A percentile compares a stretch with the other conserved stretches of the same genome.
Evolutionary conservation across 257 asterid species (phyloP).

Genomic region (Jacaranda copaia): DNA sequence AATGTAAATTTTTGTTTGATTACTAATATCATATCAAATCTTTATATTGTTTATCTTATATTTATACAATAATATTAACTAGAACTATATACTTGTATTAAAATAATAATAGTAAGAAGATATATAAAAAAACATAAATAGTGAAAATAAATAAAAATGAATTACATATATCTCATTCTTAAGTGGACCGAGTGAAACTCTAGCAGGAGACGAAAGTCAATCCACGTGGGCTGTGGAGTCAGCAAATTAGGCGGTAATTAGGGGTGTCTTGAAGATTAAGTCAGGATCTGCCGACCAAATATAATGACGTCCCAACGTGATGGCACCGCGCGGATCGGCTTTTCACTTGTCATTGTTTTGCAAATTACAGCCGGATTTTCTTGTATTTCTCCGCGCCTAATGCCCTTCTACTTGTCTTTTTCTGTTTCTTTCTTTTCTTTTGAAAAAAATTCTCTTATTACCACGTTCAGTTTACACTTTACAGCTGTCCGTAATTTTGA

Average conservation of each 20-base stretch:
- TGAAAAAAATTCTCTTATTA: no score
- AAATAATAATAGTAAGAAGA: no score
- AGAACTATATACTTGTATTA: no score
- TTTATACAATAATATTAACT: no score
- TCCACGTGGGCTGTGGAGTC: not conserved
- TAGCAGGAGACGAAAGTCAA: not conserved
- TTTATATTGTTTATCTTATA: no score
- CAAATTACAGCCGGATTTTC: slow-evolving; percentile 14
- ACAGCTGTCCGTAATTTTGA: no score
- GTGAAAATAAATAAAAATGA: no score
- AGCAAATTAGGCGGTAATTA: slow-evolving; percentile 18
- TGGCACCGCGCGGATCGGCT: slow-evolving; percentile 5
- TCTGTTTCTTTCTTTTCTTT: not conserved
- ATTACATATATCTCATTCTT: no score
- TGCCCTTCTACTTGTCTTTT: not conserved
- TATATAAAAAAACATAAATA: no score
- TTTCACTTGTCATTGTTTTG: not conserved
- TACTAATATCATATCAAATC: no score
- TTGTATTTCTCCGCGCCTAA: slow-evolving; percentile 16
- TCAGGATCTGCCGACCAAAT: slow-evolving; percentile 33
- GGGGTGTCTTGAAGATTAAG: slow-evolving; percentile 32
- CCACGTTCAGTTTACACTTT: no score
- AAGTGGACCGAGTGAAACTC: not conserved
- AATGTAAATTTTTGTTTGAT: no score
- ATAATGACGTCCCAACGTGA: slow-evolving; percentile 18